Evolutionary conservation across 2,329 filamentous ascomycete genomes (phyloP), one percentile per base, ranked within the genome.

Genomic region (Claviceps cyperi): DNA sequence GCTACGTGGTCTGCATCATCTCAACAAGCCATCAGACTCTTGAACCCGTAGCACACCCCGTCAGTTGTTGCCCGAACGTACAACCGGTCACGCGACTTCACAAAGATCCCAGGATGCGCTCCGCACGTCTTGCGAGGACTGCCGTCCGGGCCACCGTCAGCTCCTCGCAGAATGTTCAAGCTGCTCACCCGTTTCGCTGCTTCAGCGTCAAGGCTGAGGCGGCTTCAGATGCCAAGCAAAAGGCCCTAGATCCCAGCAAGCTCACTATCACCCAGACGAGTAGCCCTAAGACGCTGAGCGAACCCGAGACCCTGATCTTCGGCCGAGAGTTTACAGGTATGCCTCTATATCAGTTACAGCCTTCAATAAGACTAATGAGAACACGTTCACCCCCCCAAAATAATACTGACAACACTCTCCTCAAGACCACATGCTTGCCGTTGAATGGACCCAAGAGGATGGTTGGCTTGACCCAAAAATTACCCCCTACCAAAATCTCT

Each of bases 401-500:
- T 11, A 45, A 21, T 19, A 17, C 24, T 48, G n/a, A 32, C n/a
- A 4, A n/a, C 13, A 2, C 19, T 37, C 37, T 21, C 9, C 3
- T n/a, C 14, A 6, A 94, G 92, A 98, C 72, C 92, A 97, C 71
- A 97, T 98, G 91, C 82, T 97, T 62, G 83, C 84, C 52, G 77
- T 94, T 58, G 89, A 96, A 74, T 98, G 92, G 92, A 91, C 85
- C 50, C 80, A 88, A 53, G 72, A 78, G 46, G 74, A 86, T 57
- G 92, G 90, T 66, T 96, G 92, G 92, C 71, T 84, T 41, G 70
- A 81, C 14, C 87, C 91, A 51, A 76, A 80, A 56, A 97, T 98
- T 64, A 82, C 79, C 17, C 92, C 92, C 19, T 97, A 97, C 75
- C 89, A 96, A 70, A 96, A 96, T 71, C 86, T 98, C 59, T 91